Conservation (phyloP, 225 moss, liverwort and hornwort species). For the Pseudisothecium myosuroides region DNA sequence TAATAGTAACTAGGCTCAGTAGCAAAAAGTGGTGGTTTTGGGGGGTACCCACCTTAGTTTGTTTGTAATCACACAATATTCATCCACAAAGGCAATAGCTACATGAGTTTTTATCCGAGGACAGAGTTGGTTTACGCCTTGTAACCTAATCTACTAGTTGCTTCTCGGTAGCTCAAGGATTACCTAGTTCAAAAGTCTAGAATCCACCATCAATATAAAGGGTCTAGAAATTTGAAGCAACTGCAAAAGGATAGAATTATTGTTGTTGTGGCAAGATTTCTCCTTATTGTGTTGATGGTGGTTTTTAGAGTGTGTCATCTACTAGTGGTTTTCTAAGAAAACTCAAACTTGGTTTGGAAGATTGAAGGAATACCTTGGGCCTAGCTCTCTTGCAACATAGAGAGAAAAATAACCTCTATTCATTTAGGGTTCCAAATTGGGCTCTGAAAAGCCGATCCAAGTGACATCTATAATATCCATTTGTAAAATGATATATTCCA, state of each 20-base stretch:
- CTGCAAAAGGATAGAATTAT: not conserved
- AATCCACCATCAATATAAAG: not conserved
- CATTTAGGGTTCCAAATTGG: not conserved
- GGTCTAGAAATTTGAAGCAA: not conserved
- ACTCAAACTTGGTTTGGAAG: not conserved
- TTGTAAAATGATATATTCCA: accelerated
- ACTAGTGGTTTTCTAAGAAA: not conserved
- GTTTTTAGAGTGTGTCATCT: not conserved
- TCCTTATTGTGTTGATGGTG: not conserved
- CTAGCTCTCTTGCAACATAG: not conserved
- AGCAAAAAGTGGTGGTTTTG: too few relatives aligned
- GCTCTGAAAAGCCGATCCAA: accelerated
- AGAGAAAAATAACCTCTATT: not conserved
- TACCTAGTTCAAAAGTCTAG: too few relatives aligned
- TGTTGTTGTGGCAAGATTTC: not conserved
- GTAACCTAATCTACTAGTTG: not conserved
- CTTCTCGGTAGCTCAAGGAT: too few relatives aligned
- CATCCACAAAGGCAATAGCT: not conserved
- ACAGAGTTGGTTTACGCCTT: not conserved
- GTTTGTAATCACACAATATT: not conserved
- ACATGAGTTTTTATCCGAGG: not conserved
- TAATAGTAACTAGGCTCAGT: too few relatives aligned
- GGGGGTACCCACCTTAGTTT: too few relatives aligned
- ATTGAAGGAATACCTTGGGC: too few relatives aligned
- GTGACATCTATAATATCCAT: not conserved